Percentiles rank a stretch among this genome's conserved stretches.
Evolutionary conservation across 768 basidiomycete genomes (phyloP).

Genomic region (Hemileccinum impolitum): DNA sequence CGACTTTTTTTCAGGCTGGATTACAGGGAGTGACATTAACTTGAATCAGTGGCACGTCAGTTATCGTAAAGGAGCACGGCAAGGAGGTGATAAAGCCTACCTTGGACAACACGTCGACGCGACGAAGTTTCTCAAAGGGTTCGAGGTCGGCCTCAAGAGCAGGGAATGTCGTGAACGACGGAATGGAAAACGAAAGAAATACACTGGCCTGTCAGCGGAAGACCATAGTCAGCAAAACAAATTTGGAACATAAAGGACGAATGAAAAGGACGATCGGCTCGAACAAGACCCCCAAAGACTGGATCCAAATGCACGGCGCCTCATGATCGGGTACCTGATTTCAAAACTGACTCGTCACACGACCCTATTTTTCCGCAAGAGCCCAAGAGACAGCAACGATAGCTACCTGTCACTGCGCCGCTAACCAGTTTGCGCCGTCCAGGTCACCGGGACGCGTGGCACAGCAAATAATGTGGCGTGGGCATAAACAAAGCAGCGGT

Average conservation of each 20-base stretch:
- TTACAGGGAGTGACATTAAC: constrained; percentile 22
- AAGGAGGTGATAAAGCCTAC: constrained; percentile 9
- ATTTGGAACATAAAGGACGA: constrained; percentile 4
- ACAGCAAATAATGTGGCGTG: background rate
- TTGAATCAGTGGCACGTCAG: background rate
- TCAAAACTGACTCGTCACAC: constrained; percentile 18
- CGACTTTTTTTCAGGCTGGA: constrained; percentile 16
- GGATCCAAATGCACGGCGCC: background rate
- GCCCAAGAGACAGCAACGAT: no score
- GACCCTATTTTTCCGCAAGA: no score
- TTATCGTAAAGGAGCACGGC: background rate
- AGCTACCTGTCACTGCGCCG: no score
- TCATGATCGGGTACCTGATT: constrained; percentile 12
- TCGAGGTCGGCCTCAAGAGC: constrained; percentile 64
- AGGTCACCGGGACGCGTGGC: constrained; percentile 6
- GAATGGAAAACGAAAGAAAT: constrained; percentile 50
- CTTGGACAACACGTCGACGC: constrained; percentile 36
- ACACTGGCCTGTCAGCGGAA: constrained; percentile 45
- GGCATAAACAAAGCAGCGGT: background rate
- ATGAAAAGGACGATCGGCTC: constrained; percentile 11
- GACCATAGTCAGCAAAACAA: constrained; percentile 17
- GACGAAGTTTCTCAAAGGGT: constrained; percentile 54
- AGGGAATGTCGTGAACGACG: constrained; percentile 45
- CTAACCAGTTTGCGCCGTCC: no score
- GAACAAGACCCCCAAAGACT: background rate